phyloP scores from a whole-genome alignment of 805 yeast genomes.

The Suhomyces sp. region DNA sequence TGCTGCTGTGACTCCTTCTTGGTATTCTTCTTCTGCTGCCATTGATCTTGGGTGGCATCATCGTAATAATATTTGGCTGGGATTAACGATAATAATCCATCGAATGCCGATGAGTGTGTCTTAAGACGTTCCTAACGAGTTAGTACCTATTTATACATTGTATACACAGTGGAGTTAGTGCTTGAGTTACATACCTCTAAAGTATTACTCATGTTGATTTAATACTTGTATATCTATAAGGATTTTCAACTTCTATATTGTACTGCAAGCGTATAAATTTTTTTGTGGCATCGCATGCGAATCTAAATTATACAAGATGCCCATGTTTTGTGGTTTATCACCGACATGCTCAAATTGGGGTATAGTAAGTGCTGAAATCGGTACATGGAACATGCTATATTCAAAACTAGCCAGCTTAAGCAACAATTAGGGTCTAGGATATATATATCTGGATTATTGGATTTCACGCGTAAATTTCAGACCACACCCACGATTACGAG shows the following conservation, averaged over 20 bases:
- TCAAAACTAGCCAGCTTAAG: not conserved
- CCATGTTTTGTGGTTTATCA: not conserved
- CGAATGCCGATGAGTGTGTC: conserved; percentile 77
- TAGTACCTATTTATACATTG: conserved; percentile 13
- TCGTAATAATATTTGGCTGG: conserved; percentile 95
- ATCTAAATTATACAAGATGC: not conserved
- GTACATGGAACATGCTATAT: not conserved
- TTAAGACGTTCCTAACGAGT: conserved; percentile 61
- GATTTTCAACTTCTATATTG: not conserved
- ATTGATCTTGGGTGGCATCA: conserved; percentile 83
- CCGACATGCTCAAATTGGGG: not conserved
- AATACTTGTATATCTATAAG: conserved; percentile 8
- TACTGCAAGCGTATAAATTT: not conserved
- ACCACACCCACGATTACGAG: not conserved
- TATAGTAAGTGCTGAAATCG: not conserved
- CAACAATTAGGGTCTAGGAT: not conserved
- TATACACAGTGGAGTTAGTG: not conserved
- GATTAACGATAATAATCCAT: conserved; percentile 82
- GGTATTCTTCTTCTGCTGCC: conserved; percentile 79
- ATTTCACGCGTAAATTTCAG: not conserved
- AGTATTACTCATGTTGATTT: conserved; percentile 47
- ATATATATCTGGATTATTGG: not conserved
- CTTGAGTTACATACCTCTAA: conserved; percentile 50
- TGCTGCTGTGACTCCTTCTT: conserved; percentile 60
- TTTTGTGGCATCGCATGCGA: conserved; percentile 1